Base-by-base conservation (phyloP, 192 early-diverging fungal genomes). In the Paraglomus occultum region DNA sequence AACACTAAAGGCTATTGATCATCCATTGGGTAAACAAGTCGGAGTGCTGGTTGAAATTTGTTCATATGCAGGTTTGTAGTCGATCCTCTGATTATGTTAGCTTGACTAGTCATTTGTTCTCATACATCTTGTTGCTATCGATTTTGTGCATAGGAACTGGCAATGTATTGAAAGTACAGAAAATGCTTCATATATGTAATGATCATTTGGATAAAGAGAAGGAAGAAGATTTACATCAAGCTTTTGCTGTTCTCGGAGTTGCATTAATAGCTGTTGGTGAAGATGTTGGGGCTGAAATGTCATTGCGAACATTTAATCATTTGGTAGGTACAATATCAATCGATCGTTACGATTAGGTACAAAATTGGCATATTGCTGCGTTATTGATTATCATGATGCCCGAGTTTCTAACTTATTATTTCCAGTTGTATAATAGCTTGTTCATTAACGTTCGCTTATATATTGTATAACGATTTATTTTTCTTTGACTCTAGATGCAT, bases 251-350 rank as follows among this genome's bases (percentile, higher is more conserved):
- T 50, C 85, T 99, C 62, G 97, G 95, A 48, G 91, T 99, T 58
- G 94, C 95, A 6, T 70, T 97, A 74, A 95, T 99, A 75, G 87
- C 96, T 12, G 94, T 99, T 88, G 96, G 97, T 65, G 97, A 99
- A 79, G 92, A 95, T 68, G 85, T 98, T 75, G 97, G 97, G 5
- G 80, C 90, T 6, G 96, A 96, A 73, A 99, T 99, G 97, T 85
- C 93, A 15, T 79, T 99, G 76, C 87, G 96, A 51, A 84, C 90
- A 10, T 98, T 97, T 73, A 95, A 97, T 61, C 97, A 99, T 73
- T 77, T 99, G 80, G 88, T 89, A 77, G 66, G 78, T 51, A 40
- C 15, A 18, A 43, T 66, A 14, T 43, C 40, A 7, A 8, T n/a
- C 9, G 59, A 7, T 67, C 1, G 40, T 52, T 62, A 22, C 62